Base-by-base conservation (phyloP, 352 stramenopile species). In the Pythium vanterpoolii region DNA sequence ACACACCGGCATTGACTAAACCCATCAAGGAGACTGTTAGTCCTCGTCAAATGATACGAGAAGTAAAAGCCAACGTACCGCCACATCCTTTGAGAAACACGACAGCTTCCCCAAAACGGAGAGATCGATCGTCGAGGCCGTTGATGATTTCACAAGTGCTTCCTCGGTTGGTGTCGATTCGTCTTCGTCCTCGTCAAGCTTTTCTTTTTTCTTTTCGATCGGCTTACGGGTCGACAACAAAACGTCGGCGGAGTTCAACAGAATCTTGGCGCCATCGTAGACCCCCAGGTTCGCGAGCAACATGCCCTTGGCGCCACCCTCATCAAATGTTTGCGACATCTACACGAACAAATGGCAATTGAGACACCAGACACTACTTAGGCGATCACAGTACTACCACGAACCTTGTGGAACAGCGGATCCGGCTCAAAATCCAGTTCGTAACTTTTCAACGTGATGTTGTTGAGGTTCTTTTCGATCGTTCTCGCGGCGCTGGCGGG, bases 311-410 rank as follows among this genome's bases (percentile, higher is more conserved):
- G 93, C 91, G 3, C 90, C 90, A 1, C 89, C 90, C 66, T 96
- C 90, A 64, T 98, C 93, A 56, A 98, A 97, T 5, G 77, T 89
- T 60, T 96, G 84, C 26, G 81, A 93, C 86, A 98, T 97, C 61
- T 58, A 49, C 8, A 30, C 28, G 26, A 39, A 23, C 21, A 55
- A 27, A 55, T 43, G 4, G 13, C 19, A 48, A 11, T 18, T 48
- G 19, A 48, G 39, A 47, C 19, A 26, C 27, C 4, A 34, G 18
- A 28, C 39, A 50, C n/a, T 13, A 31, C 14, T 9, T 31, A 11
- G 2, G 21, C 28, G 11, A 23, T 14, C 5, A 39, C 8, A 49
- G 43, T 27, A 19, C 43, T 21, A 38, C 7, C 21, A 21, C 49
- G 7, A 34, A 56, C 49, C 38, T 97, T 96, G 73, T 95, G 87